Percentiles rank a stretch among this genome's conserved stretches.
phyloP scores from a whole-genome alignment of 2,329 filamentous ascomycete species.

The Polychaeton citri region DNA sequence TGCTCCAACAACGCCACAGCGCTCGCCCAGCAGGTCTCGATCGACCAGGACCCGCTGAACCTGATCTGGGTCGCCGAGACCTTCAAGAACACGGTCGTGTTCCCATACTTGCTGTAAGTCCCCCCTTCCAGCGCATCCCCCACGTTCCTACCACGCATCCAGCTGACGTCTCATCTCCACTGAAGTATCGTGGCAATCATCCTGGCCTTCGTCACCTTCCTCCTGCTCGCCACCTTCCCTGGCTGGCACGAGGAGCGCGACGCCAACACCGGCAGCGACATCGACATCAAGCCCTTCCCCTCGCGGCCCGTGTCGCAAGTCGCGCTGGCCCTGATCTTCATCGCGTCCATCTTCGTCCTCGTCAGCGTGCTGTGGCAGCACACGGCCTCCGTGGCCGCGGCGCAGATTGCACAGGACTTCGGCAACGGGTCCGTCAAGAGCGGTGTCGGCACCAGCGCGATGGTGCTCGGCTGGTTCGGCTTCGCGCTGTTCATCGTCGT shows the following conservation, averaged over 20 bases:
- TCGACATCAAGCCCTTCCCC: slow-evolving; percentile 88
- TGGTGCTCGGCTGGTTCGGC: slow-evolving; percentile 96
- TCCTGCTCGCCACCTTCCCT: slow-evolving; percentile 90
- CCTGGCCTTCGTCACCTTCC: slow-evolving; percentile 89
- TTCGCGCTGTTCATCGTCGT: slow-evolving; percentile 89
- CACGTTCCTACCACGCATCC: no score
- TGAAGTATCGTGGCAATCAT: slow-evolving; percentile 88
- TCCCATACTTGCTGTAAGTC: slow-evolving; percentile 82
- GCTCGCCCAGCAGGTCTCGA: slow-evolving; percentile 72
- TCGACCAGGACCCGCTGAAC: slow-evolving; percentile 92
- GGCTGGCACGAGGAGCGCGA: slow-evolving; percentile 92
- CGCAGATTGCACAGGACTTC: slow-evolving; percentile 83
- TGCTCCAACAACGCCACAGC: slow-evolving; percentile 96
- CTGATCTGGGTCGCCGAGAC: slow-evolving; percentile 93
- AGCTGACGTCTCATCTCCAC: slow-evolving; percentile 4
- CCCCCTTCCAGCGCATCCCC: no score
- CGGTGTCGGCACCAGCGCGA: slow-evolving; percentile 84
- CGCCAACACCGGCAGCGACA: slow-evolving; percentile 59
- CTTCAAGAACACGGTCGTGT: slow-evolving; percentile 97
- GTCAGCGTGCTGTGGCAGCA: slow-evolving; percentile 75
- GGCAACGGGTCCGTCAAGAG: slow-evolving; percentile 78
- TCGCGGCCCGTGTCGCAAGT: slow-evolving; percentile 85
- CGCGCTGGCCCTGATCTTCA: slow-evolving; percentile 81
- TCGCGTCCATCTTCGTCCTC: slow-evolving; percentile 51
- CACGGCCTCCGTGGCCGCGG: slow-evolving; percentile 89